phyloP scores from a whole-genome alignment of 352 stramenopile genomes.

The Stramenopiles sp. region DNA sequence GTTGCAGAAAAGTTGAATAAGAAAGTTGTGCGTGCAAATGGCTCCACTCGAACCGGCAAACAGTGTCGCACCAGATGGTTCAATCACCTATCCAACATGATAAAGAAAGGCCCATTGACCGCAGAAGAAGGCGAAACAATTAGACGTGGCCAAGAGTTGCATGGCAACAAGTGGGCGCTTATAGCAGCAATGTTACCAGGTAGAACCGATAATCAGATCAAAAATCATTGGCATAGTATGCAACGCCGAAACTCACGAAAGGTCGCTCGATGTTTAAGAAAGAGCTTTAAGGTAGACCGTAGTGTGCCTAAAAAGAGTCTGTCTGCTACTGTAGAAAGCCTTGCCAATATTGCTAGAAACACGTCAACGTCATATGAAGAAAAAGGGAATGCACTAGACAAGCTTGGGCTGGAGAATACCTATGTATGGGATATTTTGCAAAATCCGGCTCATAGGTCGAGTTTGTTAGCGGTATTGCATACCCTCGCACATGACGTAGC shows the following conservation, averaged over 20 bases:
- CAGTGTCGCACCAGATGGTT: conserved; percentile 64
- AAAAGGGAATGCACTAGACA: no score
- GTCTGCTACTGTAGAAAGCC: no score
- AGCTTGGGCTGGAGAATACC: no score
- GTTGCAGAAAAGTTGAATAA: conserved; percentile 62
- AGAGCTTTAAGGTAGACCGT: background rate
- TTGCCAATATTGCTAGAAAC: no score
- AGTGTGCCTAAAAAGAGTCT: no score
- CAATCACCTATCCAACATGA: conserved; percentile 57
- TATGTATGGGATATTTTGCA: no score
- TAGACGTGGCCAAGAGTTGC: conserved; percentile 53
- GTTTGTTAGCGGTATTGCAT: no score
- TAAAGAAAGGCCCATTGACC: conserved; percentile 64
- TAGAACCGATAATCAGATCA: conserved; percentile 67
- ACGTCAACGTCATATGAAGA: no score
- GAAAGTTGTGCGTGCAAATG: background rate
- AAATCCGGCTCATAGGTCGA: no score
- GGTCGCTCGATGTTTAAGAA: background rate
- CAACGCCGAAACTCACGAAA: conserved; percentile 33
- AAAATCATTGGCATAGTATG: conserved; percentile 73
- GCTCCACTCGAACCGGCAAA: conserved; percentile 41
- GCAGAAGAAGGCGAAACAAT: conserved; percentile 67
- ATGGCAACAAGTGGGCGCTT: conserved; percentile 66
- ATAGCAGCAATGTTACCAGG: conserved; percentile 68
- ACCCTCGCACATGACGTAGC: no score